These are phyloP conservation scores for Fomitopsis betulina DNA, from an alignment of 1,284 basidiomycete genomes.

Conservation along the genomic window DNA sequence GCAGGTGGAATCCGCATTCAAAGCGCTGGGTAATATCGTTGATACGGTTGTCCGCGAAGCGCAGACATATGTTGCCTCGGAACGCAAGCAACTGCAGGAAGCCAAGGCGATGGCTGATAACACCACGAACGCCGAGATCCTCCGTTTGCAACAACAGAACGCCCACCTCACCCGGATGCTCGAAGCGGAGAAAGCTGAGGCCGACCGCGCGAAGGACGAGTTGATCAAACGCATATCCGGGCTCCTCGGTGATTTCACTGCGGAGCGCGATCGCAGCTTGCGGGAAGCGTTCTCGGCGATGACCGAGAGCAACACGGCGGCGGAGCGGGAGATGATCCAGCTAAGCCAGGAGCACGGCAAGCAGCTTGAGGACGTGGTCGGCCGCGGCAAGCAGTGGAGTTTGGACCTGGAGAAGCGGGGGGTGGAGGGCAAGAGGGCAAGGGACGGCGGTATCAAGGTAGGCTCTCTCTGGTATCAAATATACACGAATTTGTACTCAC, in stretches of 20 bases:
- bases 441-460: constrained; percentile 62
- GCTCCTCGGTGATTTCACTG: constrained; percentile 67
- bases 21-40: constrained; percentile 48
- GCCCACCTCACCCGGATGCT: constrained; percentile 58
- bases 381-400: constrained; percentile 36
- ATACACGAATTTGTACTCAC: no score
- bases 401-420: constrained; percentile 41
- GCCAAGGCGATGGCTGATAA: constrained; percentile 48
- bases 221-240: constrained; percentile 69
- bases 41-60: constrained; percentile 60
- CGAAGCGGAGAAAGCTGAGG: constrained; percentile 60
- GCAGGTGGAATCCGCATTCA: constrained; percentile 51
- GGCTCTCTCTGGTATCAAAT: no score
- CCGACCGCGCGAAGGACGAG: constrained; percentile 65
- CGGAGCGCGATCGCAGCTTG: constrained; percentile 67
- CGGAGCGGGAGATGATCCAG: constrained; percentile 44
- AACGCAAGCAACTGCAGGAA: constrained; percentile 47
- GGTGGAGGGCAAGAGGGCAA: constrained; percentile 48
- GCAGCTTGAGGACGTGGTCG: constrained; percentile 38
- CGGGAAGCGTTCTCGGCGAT: constrained; percentile 53
- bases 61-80: constrained; percentile 49
- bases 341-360: constrained; percentile 47
- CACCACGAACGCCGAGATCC: constrained; percentile 56
- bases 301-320: constrained; percentile 51
- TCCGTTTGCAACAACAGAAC: constrained; percentile 71